Conservation (phyloP, 176 grass and related monocot species). For the Triticum turgidum region DNA sequence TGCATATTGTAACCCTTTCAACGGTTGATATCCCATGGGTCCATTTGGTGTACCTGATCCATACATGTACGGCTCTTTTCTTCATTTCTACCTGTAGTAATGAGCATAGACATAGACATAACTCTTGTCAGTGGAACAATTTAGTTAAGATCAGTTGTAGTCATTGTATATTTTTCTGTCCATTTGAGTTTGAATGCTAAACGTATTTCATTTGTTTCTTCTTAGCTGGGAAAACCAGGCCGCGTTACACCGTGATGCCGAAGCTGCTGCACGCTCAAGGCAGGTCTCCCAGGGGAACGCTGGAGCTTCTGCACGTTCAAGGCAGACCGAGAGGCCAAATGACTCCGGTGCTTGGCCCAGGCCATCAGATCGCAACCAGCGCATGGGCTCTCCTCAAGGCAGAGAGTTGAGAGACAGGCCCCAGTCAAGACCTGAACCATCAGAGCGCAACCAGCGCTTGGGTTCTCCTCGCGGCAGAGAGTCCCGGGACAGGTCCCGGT, state of each 20-base stretch:
- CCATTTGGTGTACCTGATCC: conserved; percentile 17
- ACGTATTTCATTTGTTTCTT: neutral
- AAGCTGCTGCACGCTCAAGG: conserved; percentile 24
- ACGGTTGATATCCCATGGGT: conserved; percentile 26
- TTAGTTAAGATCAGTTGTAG: too few species aligned
- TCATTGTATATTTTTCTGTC: neutral
- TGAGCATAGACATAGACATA: neutral
- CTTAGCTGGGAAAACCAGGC: conserved; percentile 29
- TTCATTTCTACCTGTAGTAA: neutral
- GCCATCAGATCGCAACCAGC: conserved; percentile 16
- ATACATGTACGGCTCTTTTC: conserved; percentile 23
- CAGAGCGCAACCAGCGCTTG: conserved; percentile 2
- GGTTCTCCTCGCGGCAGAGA: conserved; percentile 20
- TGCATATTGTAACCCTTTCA: conserved; percentile 45
- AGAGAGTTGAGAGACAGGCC: conserved; percentile 18
- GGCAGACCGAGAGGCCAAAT: conserved; percentile 1
- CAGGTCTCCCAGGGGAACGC: neutral
- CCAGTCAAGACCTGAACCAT: conserved; percentile 13
- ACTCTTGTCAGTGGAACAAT: too few species aligned
- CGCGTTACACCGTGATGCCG: neutral
- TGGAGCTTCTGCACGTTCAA: conserved; percentile 15
- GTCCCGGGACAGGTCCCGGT: conserved; percentile 1
- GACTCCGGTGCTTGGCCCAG: neutral
- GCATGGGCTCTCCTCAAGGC: conserved; percentile 8
- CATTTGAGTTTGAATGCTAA: neutral